Percentiles rank a stretch among this genome's conserved stretches.
Conservation (phyloP, 305 asterid species). For the Fraxinus dipetala region DNA sequence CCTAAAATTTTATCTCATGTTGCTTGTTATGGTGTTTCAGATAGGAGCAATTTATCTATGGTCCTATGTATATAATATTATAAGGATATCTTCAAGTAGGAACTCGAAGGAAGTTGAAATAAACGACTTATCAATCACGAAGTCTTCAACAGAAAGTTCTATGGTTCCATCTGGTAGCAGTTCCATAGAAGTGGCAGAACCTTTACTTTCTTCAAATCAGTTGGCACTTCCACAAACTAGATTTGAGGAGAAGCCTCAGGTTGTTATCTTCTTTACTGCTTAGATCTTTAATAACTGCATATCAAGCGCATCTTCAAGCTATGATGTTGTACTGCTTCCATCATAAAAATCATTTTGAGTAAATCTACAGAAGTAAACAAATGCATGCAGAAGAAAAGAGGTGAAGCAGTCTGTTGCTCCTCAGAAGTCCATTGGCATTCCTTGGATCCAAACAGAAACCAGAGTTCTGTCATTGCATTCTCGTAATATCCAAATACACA, state of each 20-base stretch:
- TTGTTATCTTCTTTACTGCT: slow-evolving; percentile 22
- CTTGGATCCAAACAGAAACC: background rate
- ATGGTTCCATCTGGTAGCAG: slow-evolving; percentile 28
- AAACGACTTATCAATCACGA: slow-evolving; percentile 39
- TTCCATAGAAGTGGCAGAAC: slow-evolving; percentile 33
- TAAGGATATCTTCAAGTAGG: slow-evolving; percentile 53
- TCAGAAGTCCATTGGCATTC: background rate
- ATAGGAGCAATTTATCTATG: slow-evolving; percentile 74
- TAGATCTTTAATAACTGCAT: background rate
- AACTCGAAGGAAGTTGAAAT: slow-evolving; percentile 51
- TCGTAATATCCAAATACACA: background rate
- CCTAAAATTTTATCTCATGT: slow-evolving; percentile 14
- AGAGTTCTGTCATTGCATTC: background rate
- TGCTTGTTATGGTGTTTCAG: slow-evolving; percentile 33
- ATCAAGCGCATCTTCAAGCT: background rate
- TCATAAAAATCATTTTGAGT: background rate
- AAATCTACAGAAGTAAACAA: background rate
- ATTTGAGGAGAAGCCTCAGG: slow-evolving; percentile 44
- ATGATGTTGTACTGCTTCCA: background rate
- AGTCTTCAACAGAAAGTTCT: slow-evolving; percentile 35
- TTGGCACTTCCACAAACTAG: slow-evolving; percentile 34
- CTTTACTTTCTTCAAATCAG: slow-evolving; percentile 53
- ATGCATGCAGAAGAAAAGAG: background rate
- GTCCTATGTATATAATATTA: slow-evolving; percentile 73
- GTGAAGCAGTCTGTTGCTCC: background rate